Conservation (phyloP, 176 grass and related monocot genomes). For the Aegilops longissima region DNA sequence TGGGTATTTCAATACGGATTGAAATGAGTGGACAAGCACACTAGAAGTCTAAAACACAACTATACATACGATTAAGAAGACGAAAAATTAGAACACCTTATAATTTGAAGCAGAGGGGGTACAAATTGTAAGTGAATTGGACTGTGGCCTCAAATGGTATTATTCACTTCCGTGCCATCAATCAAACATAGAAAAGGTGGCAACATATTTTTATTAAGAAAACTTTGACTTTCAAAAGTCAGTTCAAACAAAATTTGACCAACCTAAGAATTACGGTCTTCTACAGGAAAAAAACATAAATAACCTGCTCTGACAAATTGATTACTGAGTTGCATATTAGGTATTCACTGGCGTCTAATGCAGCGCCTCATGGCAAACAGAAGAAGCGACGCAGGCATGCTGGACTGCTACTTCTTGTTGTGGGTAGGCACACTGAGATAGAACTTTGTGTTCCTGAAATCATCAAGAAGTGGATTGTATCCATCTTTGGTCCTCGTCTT, state of each 20-base stretch:
- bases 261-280: background rate
- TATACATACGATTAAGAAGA: too few relatives aligned
- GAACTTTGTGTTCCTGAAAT: slow-evolving; percentile 96
- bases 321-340: background rate
- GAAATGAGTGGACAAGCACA: too few relatives aligned
- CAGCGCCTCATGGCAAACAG: background rate
- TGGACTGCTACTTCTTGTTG: slow-evolving; percentile 45
- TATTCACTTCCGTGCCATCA: background rate
- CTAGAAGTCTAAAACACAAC: too few relatives aligned
- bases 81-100: too few relatives aligned
- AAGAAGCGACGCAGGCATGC: background rate
- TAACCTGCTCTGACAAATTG: background rate
- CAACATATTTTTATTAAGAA: background rate
- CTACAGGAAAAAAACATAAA: background rate
- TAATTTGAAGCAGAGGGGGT: too few relatives aligned
- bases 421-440: slow-evolving; percentile 91
- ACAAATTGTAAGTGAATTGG: background rate
- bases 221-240: background rate
- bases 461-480: slow-evolving; percentile 89
- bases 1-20: too few relatives aligned
- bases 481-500: slow-evolving; percentile 93
- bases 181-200: background rate
- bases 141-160: background rate
- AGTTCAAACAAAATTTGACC: background rate
- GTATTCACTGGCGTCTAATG: background rate